Evolutionary conservation across 495 filamentous ascomycete genomes (phyloP).

Genomic region (Xylaria scruposa): DNA sequence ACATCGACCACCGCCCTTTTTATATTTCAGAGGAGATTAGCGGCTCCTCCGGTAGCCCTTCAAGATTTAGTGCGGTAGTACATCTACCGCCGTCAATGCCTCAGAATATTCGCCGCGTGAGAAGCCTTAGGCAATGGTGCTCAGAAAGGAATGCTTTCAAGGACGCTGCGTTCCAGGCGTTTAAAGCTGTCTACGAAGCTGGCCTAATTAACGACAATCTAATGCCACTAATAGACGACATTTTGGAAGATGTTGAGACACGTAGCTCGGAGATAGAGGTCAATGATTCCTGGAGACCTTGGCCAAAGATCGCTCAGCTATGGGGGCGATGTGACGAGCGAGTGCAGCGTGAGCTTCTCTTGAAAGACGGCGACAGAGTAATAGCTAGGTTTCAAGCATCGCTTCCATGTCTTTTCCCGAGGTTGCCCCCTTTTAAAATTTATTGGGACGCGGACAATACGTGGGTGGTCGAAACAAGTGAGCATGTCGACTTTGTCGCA

Average conservation of each 20-base stretch:
- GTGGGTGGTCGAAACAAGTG: conserved; percentile 48
- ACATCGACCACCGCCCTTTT: conserved; percentile 57
- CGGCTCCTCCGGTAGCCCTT: conserved; percentile 24
- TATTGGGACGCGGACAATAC: conserved; percentile 57
- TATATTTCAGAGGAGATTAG: conserved; percentile 47
- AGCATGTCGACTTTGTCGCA: conserved; percentile 25
- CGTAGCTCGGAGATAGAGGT: conserved; percentile 59
- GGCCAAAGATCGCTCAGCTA: conserved; percentile 62
- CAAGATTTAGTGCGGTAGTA: conserved; percentile 61
- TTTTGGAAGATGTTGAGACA: conserved; percentile 49
- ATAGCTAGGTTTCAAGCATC: conserved; percentile 52
- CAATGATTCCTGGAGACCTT: conserved; percentile 67
- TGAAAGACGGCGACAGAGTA: conserved; percentile 39
- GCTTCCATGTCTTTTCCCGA: conserved; percentile 52
- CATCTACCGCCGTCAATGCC: conserved; percentile 76
- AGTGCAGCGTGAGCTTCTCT: conserved; percentile 41
- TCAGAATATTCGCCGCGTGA: conserved; percentile 61
- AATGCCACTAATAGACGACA: conserved; percentile 62
- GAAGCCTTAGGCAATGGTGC: conserved; percentile 63
- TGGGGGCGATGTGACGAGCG: conserved; percentile 51
- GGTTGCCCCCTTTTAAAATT: conserved; percentile 51
- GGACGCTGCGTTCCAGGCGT: conserved; percentile 87
- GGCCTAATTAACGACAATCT: conserved; percentile 82
- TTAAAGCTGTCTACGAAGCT: conserved; percentile 69
- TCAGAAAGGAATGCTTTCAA: conserved; percentile 78